These are phyloP conservation scores for Poteriospumella lacustris DNA, from an alignment of 108 stramenopile genomes.

Conservation along the genomic window DNA sequence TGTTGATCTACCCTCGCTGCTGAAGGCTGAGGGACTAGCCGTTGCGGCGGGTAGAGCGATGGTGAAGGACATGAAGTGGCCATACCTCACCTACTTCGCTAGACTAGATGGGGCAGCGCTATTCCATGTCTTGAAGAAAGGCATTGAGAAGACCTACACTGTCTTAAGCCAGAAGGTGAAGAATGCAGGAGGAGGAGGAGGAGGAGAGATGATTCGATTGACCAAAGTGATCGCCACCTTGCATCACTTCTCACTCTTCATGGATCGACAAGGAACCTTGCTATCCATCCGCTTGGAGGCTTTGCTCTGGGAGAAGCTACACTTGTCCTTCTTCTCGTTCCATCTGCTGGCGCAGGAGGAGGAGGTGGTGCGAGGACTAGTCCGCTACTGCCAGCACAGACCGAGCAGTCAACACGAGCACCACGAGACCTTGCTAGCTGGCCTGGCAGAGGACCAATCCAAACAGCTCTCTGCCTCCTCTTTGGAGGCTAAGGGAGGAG, in stretches of 20 bases:
- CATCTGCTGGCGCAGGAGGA: conserved; percentile 5
- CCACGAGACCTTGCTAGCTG: conserved; percentile 2
- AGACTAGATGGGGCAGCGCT: conserved; percentile 6
- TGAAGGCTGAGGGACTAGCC: conserved; percentile 6
- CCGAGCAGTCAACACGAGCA: conserved; percentile 6
- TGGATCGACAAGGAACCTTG: conserved; percentile 6
- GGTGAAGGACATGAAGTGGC: conserved; percentile 6
- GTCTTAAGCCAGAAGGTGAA: conserved; percentile 7
- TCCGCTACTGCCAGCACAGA: conserved; percentile 6
- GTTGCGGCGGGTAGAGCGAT: conserved; percentile 5
- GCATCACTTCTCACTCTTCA: conserved; percentile 7
- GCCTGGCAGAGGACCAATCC: conserved; percentile 5
- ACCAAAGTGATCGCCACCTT: conserved; percentile 6
- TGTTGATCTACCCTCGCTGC: conserved; percentile 6
- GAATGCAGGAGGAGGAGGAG: conserved; percentile 2
- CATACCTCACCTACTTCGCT: conserved; percentile 6
- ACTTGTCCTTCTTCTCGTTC: conserved; percentile 7
- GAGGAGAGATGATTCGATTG: conserved; percentile 7
- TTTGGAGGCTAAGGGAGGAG: conserved; percentile 6
- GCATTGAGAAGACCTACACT: conserved; percentile 7
- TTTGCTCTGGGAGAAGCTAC: conserved; percentile 6
- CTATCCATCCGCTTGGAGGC: conserved; percentile 6
- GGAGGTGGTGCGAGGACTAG: conserved; percentile 5
- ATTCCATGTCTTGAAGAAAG: conserved; percentile 8
- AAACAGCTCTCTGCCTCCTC: conserved; percentile 1